Evolutionary conservation across 805 yeast species (phyloP), one percentile per base, ranked within the genome.

Genomic region (Starmerella lactis-condensi): DNA sequence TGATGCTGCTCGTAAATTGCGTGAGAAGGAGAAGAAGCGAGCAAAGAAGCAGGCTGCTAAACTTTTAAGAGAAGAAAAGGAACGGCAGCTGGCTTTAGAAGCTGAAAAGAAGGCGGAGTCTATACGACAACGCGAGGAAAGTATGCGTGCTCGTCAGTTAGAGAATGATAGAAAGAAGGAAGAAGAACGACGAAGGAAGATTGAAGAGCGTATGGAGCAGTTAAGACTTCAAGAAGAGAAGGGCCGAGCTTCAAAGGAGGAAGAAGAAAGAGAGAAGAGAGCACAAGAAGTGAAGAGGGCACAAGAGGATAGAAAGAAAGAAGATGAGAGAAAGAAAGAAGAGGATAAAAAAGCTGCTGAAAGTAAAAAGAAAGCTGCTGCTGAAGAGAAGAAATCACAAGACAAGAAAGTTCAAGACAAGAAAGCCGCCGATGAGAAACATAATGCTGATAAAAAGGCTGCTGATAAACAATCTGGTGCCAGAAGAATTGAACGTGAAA

Each of bases 21-120:
- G 46, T 28, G 61, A 58, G 16, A 55, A 57, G 42, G 62, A 60
- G 35, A 51, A 50, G 42, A 57, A 56, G 43, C 54, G 54, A 39
- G 57, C 56, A 28, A 58, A 58, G 42, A 55, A 56, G 44, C 52
- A 60, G 4, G 53, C 45, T 12, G 56, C 46, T 37, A 49, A 50
- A 33, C 52, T 43, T 26, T 54, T 53, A 24, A 54, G 54, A 32
- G 63, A 57, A 31, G 61, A 58, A 29, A 62, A 57, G 38, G 48
- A 48, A 18, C 44, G 42, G 10, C 40, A 48, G 10, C 46, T 43
- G 29, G 53, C 47, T 20, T 52, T 53, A 6, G 62, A 59, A 34
- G 45, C 42, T 26, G 47, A 32, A 8, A 40, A 34, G 7, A 39
- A 44, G 29, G 50, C 40, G 6, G 55, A 50, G 22, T 56, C 43